Base-by-base conservation (phyloP, 2,329 filamentous ascomycete genomes). In the Cercospora beticola region DNA sequence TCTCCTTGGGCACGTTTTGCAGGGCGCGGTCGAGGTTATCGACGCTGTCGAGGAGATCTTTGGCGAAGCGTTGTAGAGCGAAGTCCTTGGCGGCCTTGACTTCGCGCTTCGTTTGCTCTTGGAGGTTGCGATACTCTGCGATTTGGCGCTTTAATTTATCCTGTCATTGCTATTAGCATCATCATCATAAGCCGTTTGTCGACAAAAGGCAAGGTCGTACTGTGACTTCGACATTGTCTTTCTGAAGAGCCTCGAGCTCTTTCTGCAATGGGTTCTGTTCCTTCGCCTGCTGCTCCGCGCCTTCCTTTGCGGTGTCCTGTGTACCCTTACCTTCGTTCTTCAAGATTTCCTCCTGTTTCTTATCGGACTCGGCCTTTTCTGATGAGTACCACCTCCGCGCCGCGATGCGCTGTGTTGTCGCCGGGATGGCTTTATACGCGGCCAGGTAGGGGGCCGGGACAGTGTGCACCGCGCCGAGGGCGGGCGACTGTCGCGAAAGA, bases 11-110 rank as follows among this genome's bases (percentile, higher is more conserved):
- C 12, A 97, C 94, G 77, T 90, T 93, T 71, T 84, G 81, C 54
- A 99, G 88, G 54, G 95, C 95, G 74, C 94, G 94, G 83, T 99
- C 95, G 72, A 99, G 89, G 86, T 98, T 99, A 83, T 99, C 95
- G 77, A 99, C 90, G 78, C 89, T 93, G 80, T 99, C 95, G 75
- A 98, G 88, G 57, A 99, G 89, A 82, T 99, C 95, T 81, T 93
- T 91, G 78, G 94, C 93, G 83, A 99, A 98, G 74, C 90, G 84
- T 80, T 97, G 93, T 77, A 99, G 95, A 77, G 94, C 95, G 76
- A 97, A 99, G 82, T 97, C 92, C 76, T 90, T 90, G 21, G 94
- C 92, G 21, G 87, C 83, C 82, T 95, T 92, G 80, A 96, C 90
- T 75, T 99, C 95, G 78, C 95, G 93, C 80, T 90, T 88, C 54